Evolutionary conservation across 129 eudicot species (phyloP), one percentile per base, ranked within the genome.

Genomic region (Ambrosia artemisiifolia): DNA sequence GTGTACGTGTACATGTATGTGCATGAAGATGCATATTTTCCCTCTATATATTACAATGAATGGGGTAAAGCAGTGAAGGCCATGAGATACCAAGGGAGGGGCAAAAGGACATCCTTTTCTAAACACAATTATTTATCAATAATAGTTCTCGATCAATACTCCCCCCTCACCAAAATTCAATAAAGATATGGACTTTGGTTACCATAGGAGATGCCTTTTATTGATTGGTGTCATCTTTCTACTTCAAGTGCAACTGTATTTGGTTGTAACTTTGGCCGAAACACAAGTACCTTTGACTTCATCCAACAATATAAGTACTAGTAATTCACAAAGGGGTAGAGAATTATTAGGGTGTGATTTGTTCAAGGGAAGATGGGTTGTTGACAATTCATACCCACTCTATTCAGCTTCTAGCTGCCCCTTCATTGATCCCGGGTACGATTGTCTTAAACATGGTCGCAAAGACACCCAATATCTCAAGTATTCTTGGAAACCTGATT

Each of bases 341-440:
- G 28, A 61, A 60, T 69, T 71, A 55, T 40, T 78, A 75, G 77
- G 57, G 76, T 93, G 98, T 80, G 74, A 93, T 68, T 70, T 87
- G 67, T 93, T 80, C 69, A 69, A 69, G 49, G 98, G 98, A 0
- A 84, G 80, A 81, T 93, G 98, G 98, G 92, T 87, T 0, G 62
- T 80, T 50, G 96, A 93, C 46, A 3, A 76, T 69, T 85, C 95
- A 47, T 85, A 78, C 65, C 98, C 98, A 30, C 87, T 85, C 46
- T 89, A 93, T 70, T 63, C 87, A 67, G 83, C 95, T 44, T 83
- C 95, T 28, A 75, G 50, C 54, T 93, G 98, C 69, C 98, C 96
- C 2, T 89, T 49, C 20, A 85, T 93, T 1, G 90, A 85, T 55
- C 67, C 87, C 13, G 96, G 75, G 9, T 93, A 82, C 33, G 87